A percentile compares a stretch with the other conserved stretches of the same genome.
These are phyloP conservation scores for Viridothelium virens DNA, from an alignment of 495 filamentous ascomycete species.

Conservation along the genomic window DNA sequence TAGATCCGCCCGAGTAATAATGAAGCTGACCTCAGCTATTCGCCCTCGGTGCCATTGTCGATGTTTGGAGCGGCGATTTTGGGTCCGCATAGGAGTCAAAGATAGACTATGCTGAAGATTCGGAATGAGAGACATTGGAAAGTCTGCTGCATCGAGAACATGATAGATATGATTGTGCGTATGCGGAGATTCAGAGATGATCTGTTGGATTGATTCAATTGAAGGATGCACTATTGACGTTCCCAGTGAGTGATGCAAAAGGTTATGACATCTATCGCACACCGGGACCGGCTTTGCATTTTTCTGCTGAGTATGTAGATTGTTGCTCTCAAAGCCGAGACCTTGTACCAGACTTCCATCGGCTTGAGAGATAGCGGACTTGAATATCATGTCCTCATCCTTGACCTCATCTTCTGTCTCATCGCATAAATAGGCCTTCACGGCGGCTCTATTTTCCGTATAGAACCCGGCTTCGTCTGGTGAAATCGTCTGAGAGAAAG, in stretches of 20 bases:
- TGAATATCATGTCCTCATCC: slow-evolving; percentile 33
- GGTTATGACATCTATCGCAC: slow-evolving; percentile 79
- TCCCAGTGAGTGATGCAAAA: slow-evolving; percentile 66
- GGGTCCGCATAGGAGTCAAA: slow-evolving; percentile 57
- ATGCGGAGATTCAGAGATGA: slow-evolving; percentile 76
- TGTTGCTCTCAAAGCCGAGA: slow-evolving; percentile 16
- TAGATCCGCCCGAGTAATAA: slow-evolving; percentile 84
- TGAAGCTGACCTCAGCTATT: slow-evolving; percentile 67
- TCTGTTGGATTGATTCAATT: slow-evolving; percentile 66
- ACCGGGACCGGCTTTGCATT: slow-evolving; percentile 38
- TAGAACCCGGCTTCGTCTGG: slow-evolving; percentile 74
- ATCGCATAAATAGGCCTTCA: slow-evolving; percentile 41
- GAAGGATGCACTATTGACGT: slow-evolving; percentile 67
- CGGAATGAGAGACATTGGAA: slow-evolving; percentile 82
- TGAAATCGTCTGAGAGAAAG: slow-evolving; percentile 62
- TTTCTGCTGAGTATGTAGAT: slow-evolving; percentile 12
- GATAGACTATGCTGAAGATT: slow-evolving; percentile 52
- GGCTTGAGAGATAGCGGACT: slow-evolving; percentile 21
- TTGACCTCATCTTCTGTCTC: slow-evolving; percentile 19
- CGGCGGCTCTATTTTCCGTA: slow-evolving; percentile 46
- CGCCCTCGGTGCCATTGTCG: slow-evolving; percentile 55
- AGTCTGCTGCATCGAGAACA: slow-evolving; percentile 95
- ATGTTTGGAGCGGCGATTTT: slow-evolving; percentile 62
- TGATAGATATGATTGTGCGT: slow-evolving; percentile 91
- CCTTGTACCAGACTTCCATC: slow-evolving; percentile 19